phyloP scores from a whole-genome alignment of 352 stramenopile genomes.

The Peronosclerospora sorghi region DNA sequence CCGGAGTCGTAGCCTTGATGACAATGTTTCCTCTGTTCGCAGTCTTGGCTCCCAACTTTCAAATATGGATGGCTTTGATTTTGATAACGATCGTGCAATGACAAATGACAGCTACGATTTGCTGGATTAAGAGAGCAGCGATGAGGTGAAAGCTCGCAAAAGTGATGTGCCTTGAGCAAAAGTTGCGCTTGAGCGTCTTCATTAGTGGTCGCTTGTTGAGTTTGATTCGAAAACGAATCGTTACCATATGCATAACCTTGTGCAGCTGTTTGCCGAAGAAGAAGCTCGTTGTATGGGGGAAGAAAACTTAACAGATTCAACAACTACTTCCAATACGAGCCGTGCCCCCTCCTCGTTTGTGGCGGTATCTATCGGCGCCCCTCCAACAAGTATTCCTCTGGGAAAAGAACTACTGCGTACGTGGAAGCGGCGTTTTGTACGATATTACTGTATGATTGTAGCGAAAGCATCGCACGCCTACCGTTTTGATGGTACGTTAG shows the following conservation, averaged over 20 bases:
- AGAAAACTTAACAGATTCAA: constrained; percentile 20
- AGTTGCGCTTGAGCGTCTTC: constrained; percentile 43
- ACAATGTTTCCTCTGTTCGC: constrained; percentile 38
- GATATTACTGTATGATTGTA: constrained; percentile 77
- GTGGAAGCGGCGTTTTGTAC: constrained; percentile 77
- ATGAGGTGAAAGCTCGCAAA: constrained; percentile 48
- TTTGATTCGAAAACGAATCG: constrained; percentile 54
- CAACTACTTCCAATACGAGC: constrained; percentile 3
- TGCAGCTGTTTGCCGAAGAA: constrained; percentile 76
- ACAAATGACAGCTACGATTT: constrained; percentile 70
- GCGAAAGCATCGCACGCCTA: constrained; percentile 66
- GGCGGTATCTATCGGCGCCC: constrained; percentile 18
- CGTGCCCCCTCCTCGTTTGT: constrained; percentile 28
- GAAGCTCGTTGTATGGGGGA: constrained; percentile 54
- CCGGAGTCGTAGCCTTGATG: constrained; percentile 26
- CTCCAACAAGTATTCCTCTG: constrained; percentile 24
- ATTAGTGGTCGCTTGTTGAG: constrained; percentile 77
- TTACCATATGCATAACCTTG: constrained; percentile 77
- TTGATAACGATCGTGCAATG: constrained; percentile 73
- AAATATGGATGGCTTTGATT: constrained; percentile 57
- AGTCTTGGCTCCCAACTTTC: constrained; percentile 58
- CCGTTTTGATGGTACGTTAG: constrained; percentile 56
- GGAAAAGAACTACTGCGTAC: constrained; percentile 57
- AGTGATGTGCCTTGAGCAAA: constrained; percentile 35
- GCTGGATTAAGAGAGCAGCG: constrained; percentile 54